Evolutionary conservation across 2,329 filamentous ascomycete genomes (phyloP).

Genomic region (Albophoma yamanashiensis): DNA sequence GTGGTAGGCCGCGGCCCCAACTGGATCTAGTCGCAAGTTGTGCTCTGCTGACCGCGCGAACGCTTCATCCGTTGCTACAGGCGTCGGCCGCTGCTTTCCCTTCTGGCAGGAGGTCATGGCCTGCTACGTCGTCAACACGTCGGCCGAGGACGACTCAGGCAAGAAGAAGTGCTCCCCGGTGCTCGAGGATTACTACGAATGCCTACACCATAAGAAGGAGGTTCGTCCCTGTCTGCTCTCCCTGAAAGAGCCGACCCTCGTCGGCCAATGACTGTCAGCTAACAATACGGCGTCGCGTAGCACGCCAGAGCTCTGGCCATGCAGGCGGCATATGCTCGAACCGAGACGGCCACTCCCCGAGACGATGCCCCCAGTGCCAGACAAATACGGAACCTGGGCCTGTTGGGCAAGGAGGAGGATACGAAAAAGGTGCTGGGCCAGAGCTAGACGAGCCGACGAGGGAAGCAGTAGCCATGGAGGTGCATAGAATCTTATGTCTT

Average conservation of each 20-base stretch:
- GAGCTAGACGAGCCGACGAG: conserved; percentile 9
- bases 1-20: conserved; percentile 45
- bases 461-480: not conserved
- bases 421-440: conserved; percentile 47
- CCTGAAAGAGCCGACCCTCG: not conserved
- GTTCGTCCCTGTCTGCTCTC: conserved; percentile 36
- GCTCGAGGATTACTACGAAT: conserved; percentile 97
- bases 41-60: not conserved
- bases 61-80: conserved; percentile 21
- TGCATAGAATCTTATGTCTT: not conserved
- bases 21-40: not conserved
- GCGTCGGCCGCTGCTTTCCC: conserved; percentile 78
- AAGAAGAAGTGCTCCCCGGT: conserved; percentile 79
- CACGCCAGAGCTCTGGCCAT: conserved; percentile 67
- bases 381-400: conserved; percentile 77
- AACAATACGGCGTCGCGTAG: conserved; percentile 31
- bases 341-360: conserved; percentile 62
- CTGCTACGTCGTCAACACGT: conserved; percentile 94
- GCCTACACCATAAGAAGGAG: conserved; percentile 98
- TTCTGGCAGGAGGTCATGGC: conserved; percentile 99
- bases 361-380: conserved; percentile 74
- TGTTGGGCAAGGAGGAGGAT: conserved; percentile 77
- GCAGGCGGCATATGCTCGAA: conserved; percentile 76
- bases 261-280: not conserved
- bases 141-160: conserved; percentile 63